A percentile compares a stretch with the other conserved stretches of the same genome.
Evolutionary conservation across 2,329 filamentous ascomycete species (phyloP).

Genomic region (Apiospora phragmitis): DNA sequence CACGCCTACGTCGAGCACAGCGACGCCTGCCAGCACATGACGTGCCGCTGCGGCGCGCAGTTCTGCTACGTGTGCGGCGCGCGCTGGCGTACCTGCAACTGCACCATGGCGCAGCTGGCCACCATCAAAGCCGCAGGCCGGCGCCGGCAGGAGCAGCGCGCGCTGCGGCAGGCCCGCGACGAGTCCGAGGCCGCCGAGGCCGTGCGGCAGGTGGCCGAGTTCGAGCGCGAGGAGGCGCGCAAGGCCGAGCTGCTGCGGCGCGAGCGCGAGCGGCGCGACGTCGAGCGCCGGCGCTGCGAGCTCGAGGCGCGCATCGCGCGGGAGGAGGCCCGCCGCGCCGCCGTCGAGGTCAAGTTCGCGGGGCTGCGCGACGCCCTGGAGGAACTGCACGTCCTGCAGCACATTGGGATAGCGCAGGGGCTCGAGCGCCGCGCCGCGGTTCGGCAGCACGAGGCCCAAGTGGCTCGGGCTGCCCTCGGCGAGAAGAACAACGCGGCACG

Average conservation of each 20-base stretch:
- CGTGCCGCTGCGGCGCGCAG: slow-evolving; percentile 75
- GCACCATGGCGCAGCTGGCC: slow-evolving; percentile 50
- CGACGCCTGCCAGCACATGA: slow-evolving; percentile 85
- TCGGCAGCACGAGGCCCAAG: slow-evolving; percentile 25
- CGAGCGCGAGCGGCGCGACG: slow-evolving; percentile 37
- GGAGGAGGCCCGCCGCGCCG: slow-evolving; percentile 42
- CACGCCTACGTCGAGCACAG: slow-evolving; percentile 72
- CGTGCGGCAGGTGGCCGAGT: slow-evolving; percentile 47
- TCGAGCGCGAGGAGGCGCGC: slow-evolving; percentile 46
- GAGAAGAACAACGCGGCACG: slow-evolving; percentile 36
- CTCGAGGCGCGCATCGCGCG: slow-evolving; percentile 38
- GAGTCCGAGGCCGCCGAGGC: slow-evolving; percentile 39
- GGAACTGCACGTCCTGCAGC: slow-evolving; percentile 44
- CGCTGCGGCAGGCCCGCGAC: slow-evolving; percentile 33
- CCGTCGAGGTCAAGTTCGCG: slow-evolving; percentile 40
- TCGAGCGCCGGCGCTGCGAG: slow-evolving; percentile 38
- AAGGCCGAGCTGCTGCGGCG: slow-evolving; percentile 40
- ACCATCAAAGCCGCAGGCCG: slow-evolving; percentile 39
- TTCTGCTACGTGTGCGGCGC: slow-evolving; percentile 82
- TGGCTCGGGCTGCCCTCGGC: slow-evolving; percentile 30
- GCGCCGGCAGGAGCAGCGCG: slow-evolving; percentile 35
- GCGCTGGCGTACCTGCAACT: slow-evolving; percentile 73
- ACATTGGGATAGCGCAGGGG: slow-evolving; percentile 34
- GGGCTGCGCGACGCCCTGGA: slow-evolving; percentile 37
- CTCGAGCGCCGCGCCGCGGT: slow-evolving; percentile 38